These are phyloP conservation scores for Myxozyma neotropica DNA, from an alignment of 805 yeast genomes.

Conservation along the genomic window DNA sequence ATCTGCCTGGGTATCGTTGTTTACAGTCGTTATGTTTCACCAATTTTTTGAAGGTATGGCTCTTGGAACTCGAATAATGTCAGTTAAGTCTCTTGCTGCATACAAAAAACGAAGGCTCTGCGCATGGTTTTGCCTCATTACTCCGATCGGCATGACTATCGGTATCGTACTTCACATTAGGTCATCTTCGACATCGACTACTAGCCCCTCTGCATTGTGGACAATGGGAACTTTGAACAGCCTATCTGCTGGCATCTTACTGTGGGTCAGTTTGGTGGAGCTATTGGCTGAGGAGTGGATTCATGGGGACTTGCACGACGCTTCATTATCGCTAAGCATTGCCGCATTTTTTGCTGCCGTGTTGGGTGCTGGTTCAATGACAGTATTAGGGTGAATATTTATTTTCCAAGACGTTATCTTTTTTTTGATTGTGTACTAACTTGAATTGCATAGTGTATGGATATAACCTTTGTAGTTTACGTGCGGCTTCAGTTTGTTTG, in stretches of 20 bases:
- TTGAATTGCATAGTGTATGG: not conserved
- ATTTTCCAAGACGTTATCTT: not conserved
- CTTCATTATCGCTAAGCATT: conserved; percentile 56
- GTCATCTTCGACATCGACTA: conserved; percentile 44
- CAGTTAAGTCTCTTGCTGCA: conserved; percentile 39
- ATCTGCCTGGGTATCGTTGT: conserved; percentile 67
- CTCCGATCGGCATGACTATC: conserved; percentile 76
- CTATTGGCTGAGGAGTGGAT: conserved; percentile 75
- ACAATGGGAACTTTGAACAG: conserved; percentile 76
- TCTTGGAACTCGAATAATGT: conserved; percentile 74
- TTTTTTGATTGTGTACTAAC: not conserved
- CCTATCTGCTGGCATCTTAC: conserved; percentile 73
- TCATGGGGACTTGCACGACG: conserved; percentile 65
- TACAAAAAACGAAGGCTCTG: conserved; percentile 37
- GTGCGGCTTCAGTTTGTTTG: not conserved
- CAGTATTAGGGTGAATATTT: conserved; percentile 55
- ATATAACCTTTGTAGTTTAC: conserved; percentile 6
- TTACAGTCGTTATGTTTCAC: conserved; percentile 69
- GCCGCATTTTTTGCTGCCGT: conserved; percentile 56
- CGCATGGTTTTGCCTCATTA: conserved; percentile 58
- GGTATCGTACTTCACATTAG: conserved; percentile 57
- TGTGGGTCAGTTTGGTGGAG: conserved; percentile 78
- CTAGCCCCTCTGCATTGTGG: conserved; percentile 26
- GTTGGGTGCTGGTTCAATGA: conserved; percentile 68
- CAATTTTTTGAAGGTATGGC: conserved; percentile 88